Conservation (phyloP, 768 basidiomycete species). For the Lentinula aciculospora region DNA sequence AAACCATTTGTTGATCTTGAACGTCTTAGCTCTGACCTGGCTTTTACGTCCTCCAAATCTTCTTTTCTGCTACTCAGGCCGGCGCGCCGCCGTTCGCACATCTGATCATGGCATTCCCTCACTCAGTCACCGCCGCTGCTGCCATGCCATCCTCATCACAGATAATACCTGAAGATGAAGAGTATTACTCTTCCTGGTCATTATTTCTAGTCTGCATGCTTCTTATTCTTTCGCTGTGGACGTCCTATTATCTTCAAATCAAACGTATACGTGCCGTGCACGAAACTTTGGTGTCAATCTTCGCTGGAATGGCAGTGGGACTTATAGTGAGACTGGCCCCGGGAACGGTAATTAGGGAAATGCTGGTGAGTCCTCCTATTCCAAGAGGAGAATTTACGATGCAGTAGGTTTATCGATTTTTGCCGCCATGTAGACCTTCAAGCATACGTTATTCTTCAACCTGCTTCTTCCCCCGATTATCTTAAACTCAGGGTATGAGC, state of each 20-base stretch:
- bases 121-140: conserved; percentile 29
- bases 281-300: conserved; percentile 92
- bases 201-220: conserved; percentile 89
- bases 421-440: conserved; percentile 65
- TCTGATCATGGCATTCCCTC: conserved; percentile 30
- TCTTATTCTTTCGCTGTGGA: conserved; percentile 90
- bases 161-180: conserved; percentile 63
- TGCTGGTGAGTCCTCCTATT: conserved; percentile 70
- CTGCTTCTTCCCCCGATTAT: conserved; percentile 97
- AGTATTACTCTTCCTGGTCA: conserved; percentile 92
- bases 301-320: conserved; percentile 95
- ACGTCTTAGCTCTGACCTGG: background rate
- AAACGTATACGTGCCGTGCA: conserved; percentile 93
- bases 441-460: conserved; percentile 97
- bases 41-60: background rate
- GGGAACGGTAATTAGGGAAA: conserved; percentile 91
- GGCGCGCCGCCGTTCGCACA: background rate
- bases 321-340: conserved; percentile 85
- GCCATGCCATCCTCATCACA: conserved; percentile 23
- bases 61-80: background rate
- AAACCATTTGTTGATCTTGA: too few species aligned
- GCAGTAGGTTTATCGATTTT: background rate
- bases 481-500: conserved; percentile 94
- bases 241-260: conserved; percentile 97
- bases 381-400: background rate